These are phyloP conservation scores for Candida silvicultrix DNA, from an alignment of 805 yeast species.

Conservation along the genomic window DNA sequence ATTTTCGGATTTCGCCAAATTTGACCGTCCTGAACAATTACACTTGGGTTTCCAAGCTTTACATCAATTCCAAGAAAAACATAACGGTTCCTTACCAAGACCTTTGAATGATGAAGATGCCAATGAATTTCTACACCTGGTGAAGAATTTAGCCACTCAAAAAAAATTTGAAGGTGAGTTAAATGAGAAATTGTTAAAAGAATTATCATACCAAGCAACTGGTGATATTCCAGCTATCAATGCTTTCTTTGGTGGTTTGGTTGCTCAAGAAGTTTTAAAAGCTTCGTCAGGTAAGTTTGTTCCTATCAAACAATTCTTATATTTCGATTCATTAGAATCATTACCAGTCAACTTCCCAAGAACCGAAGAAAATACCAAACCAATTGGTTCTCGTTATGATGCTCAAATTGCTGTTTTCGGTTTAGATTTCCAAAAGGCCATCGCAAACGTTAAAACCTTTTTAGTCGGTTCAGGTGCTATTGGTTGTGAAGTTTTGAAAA, in stretches of 20 bases:
- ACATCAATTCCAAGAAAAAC: constrained; percentile 59
- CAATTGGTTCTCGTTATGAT: constrained; percentile 82
- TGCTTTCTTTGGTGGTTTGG: constrained; percentile 89
- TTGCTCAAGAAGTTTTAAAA: constrained; percentile 95
- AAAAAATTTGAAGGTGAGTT: constrained; percentile 53
- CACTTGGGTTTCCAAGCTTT: constrained; percentile 92
- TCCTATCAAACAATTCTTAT: constrained; percentile 89
- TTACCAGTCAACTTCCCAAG: constrained; percentile 66
- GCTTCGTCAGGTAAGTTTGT: constrained; percentile 92
- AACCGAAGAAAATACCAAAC: constrained; percentile 65
- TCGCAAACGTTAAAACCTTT: constrained; percentile 77
- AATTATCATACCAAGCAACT: constrained; percentile 75
- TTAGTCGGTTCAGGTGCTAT: constrained; percentile 97
- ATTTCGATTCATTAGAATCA: constrained; percentile 91
- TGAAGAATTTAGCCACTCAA: constrained; percentile 52
- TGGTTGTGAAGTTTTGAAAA: constrained; percentile 97
- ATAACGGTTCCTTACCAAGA: constrained; percentile 65
- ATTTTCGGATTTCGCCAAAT: constrained; percentile 86
- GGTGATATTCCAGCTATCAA: constrained; percentile 90
- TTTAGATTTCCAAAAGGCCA: constrained; percentile 58
- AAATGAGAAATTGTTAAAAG: constrained; percentile 59
- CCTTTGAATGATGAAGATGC: constrained; percentile 77
- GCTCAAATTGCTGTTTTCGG: constrained; percentile 96
- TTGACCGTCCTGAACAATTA: constrained; percentile 84
- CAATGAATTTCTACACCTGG: constrained; percentile 51